Evolutionary conservation across 148 eudicot species (phyloP).

Genomic region (Selenicereus undatus): DNA sequence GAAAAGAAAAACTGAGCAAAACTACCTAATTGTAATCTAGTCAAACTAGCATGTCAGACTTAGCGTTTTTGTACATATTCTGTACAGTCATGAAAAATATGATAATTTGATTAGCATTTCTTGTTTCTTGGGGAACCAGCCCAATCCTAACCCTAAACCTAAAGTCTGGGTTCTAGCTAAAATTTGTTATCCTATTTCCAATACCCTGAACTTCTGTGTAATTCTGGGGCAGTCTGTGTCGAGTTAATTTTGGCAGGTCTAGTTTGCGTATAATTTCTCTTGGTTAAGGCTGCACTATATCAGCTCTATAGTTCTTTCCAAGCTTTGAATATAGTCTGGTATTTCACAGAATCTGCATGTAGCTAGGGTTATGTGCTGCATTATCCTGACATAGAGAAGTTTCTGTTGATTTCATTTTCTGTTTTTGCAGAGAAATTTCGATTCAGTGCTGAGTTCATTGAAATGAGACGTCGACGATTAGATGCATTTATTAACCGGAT

Average conservation of each 20-base stretch:
- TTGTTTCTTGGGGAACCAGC: too few relatives aligned
- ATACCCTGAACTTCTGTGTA: neutral
- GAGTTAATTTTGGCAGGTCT: neutral
- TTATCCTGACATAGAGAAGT: neutral
- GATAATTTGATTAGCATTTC: neutral
- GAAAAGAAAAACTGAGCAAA: too few relatives aligned
- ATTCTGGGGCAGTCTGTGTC: neutral
- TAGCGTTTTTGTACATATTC: neutral
- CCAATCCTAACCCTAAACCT: neutral
- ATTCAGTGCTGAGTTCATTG: slow-evolving; percentile 97
- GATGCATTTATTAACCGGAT: slow-evolving; percentile 87
- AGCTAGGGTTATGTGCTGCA: neutral
- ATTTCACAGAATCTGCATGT: neutral
- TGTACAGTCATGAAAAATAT: neutral
- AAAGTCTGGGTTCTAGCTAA: neutral
- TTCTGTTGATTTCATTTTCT: slow-evolving; percentile 16
- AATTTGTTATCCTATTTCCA: neutral
- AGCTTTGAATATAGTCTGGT: neutral
- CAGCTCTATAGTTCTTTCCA: neutral
- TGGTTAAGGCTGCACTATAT: neutral
- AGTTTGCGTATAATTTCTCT: neutral
- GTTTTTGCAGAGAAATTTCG: slow-evolving; percentile 78
- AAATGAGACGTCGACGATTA: slow-evolving; percentile 92
- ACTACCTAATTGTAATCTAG: too few relatives aligned
- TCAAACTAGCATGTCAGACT: neutral